Base-by-base conservation (phyloP, 208 protist genomes). In the Acanthamoeba triangularis region DNA sequence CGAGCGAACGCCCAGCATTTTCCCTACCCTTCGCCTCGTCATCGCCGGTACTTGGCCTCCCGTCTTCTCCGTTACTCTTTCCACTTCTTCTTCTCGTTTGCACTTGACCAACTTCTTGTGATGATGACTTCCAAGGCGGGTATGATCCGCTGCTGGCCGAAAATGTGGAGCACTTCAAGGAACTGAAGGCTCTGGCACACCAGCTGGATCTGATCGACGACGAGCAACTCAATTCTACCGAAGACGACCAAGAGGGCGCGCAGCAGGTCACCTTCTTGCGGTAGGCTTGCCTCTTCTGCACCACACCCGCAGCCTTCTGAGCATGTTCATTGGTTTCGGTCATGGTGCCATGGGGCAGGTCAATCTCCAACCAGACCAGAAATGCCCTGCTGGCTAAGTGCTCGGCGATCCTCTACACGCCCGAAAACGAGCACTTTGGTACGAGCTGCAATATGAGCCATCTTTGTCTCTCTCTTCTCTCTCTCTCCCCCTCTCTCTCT, bases 401-500 rank as follows among this genome's bases (percentile, higher is more conserved):
- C 90, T 96, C 80, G 33, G 98, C 97, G 10, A 67, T 99, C 28
- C 54, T 99, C 3, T 99, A 99, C 95, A 99, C 99, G 35, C 99
- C 99, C 35, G 80, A 96, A 0, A 96, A 97, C 76, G 99, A 99
- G 95, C 99, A 99, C 96, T 99, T 99, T 97, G 99, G 99, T 63
- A 63, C 23, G 35, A 25, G 0, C 49, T 11, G 13, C 49, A 18
- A 54, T 6, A 54, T n/a, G n/a, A n/a, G n/a, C n/a, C n/a, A n/a
- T n/a, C 49, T 18, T 11, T 93, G 10, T 99, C 99, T 97, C 98
- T 98, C 1, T 2, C 11, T n/a, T n/a, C 88, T 93, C 3, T 41
- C 2, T 3, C 37, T 3, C 37, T 3, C 37, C 37, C 37, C 37
- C 37, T 41, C 61, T 92, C 52, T 67, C n/a, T n/a, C n/a, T n/a